A percentile compares a stretch with the other conserved stretches of the same genome.
Conservation (phyloP, 305 asterid genomes). For the Rubia balearica region DNA sequence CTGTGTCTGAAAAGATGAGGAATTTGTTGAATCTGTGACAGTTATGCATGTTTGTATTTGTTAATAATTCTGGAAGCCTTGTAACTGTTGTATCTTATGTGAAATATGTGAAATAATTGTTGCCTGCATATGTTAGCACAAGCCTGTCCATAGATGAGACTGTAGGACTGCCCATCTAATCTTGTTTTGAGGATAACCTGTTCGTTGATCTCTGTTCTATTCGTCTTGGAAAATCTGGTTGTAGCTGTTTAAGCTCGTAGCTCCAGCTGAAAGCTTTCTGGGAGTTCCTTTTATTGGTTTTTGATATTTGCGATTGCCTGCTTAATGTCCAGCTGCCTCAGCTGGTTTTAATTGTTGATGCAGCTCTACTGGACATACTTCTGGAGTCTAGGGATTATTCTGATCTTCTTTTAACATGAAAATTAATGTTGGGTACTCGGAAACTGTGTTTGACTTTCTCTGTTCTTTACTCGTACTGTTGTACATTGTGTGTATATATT, state of each 20-base stretch:
- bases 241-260: background rate
- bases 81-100: background rate
- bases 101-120: background rate
- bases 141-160: background rate
- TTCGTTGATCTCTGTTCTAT: background rate
- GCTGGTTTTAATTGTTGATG: background rate
- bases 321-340: background rate
- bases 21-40: background rate
- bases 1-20: background rate
- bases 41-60: background rate
- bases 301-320: background rate
- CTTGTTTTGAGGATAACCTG: background rate
- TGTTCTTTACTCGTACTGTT: background rate
- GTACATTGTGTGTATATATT: background rate
- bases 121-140: background rate
- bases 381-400: background rate
- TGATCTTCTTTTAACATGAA: background rate
- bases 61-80: background rate
- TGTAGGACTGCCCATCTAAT: background rate
- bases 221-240: background rate
- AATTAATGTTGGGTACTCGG: background rate
- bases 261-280: background rate
- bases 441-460: background rate
- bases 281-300: background rate
- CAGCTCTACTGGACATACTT: background rate